These are phyloP conservation scores for Fomitopsis serialis DNA, from an alignment of 768 basidiomycete species.

Conservation along the genomic window DNA sequence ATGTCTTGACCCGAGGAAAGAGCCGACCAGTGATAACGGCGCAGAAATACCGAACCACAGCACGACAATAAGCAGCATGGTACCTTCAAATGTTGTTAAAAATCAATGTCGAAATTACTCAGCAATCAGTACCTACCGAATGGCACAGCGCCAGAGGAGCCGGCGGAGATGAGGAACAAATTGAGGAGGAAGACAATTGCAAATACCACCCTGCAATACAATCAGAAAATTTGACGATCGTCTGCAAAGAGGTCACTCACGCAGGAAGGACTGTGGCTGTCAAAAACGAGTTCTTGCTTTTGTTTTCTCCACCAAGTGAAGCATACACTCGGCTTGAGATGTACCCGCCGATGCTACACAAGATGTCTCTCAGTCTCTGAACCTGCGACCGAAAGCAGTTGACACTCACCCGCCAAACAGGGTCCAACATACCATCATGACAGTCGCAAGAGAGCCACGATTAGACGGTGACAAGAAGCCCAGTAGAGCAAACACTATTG, in stretches of 20 bases:
- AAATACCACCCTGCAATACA: constrained; percentile 63
- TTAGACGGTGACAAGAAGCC: constrained; percentile 96
- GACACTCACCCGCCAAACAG: constrained; percentile 73
- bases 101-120: too few species aligned
- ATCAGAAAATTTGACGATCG: neutral
- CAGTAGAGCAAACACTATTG: constrained; percentile 78
- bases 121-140: constrained; percentile 53
- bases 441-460: constrained; percentile 88
- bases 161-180: constrained; percentile 77
- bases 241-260: too few species aligned
- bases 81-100: constrained; percentile 42
- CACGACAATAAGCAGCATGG: constrained; percentile 77
- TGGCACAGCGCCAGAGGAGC: constrained; percentile 93
- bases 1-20: constrained; percentile 81
- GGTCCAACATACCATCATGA: constrained; percentile 93
- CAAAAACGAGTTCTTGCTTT: constrained; percentile 76
- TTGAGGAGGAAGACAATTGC: constrained; percentile 85
- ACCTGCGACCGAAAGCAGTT: neutral
- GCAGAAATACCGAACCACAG: constrained; percentile 95
- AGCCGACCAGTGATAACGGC: constrained; percentile 81
- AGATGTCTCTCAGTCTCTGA: constrained; percentile 6
- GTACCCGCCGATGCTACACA: constrained; percentile 82
- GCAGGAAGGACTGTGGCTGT: constrained; percentile 87
- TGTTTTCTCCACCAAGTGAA: constrained; percentile 73
- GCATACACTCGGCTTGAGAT: constrained; percentile 78